These are phyloP conservation scores for Orychophragmus violaceus DNA, from an alignment of 345 rosid species.

Conservation along the genomic window DNA sequence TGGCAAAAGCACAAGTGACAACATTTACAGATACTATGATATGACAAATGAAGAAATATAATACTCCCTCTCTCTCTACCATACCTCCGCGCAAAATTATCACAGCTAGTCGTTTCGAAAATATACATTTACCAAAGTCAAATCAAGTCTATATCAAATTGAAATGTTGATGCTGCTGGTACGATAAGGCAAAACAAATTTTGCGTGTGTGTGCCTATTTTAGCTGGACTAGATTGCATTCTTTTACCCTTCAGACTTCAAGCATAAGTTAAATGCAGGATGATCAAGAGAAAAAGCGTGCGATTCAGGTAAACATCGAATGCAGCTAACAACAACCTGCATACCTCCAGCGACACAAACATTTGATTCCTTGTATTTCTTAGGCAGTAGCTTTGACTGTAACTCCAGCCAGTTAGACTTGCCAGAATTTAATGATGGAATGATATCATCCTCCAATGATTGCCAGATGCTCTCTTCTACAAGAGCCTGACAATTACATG, in stretches of 20 bases:
- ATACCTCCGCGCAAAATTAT: slow-evolving; percentile 1
- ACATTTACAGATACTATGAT: slow-evolving; percentile 10
- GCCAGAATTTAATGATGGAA: slow-evolving; percentile 64
- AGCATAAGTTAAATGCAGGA: neutral
- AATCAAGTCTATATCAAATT: neutral
- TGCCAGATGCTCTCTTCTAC: slow-evolving; percentile 77
- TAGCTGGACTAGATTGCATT: neutral
- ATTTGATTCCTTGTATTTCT: slow-evolving; percentile 59
- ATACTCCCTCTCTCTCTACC: slow-evolving; percentile 1
- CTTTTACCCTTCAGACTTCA: slow-evolving; percentile 6
- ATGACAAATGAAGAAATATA: slow-evolving; percentile 6
- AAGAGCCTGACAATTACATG: slow-evolving; percentile 44
- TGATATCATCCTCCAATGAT: slow-evolving; percentile 82
- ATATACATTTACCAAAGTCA: neutral
- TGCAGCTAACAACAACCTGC: slow-evolving; percentile 38
- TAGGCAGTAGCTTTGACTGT: slow-evolving; percentile 70
- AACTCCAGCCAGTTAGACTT: slow-evolving; percentile 94
- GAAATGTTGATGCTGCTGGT: slow-evolving; percentile 3
- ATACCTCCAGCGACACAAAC: slow-evolving; percentile 98
- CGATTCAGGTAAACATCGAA: slow-evolving; percentile 5
- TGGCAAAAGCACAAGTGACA: slow-evolving; percentile 5
- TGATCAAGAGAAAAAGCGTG: neutral
- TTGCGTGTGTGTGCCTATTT: neutral
- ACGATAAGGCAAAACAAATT: slow-evolving; percentile 9
- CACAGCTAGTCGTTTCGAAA: neutral